Base-by-base conservation (phyloP, 1,284 basidiomycete species). In the Microbotryomycetes sp. region DNA sequence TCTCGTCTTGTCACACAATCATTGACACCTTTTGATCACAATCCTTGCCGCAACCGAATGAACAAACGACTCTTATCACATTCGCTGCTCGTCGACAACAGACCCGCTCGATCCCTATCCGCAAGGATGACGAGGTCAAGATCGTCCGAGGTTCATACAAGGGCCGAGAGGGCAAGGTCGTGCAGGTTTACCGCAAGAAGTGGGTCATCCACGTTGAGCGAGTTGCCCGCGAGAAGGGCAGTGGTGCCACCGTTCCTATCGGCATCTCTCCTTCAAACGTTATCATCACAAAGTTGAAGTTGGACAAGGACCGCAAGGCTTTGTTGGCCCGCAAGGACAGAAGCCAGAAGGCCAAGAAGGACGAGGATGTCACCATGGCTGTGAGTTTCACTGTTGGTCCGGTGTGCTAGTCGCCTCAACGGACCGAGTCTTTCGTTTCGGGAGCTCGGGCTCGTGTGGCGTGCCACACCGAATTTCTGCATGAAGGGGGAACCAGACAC, bases 131-230 rank as follows among this genome's bases (percentile, higher is more conserved):
- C 79, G 94, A 97, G 81, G 96, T 99, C 67, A 82, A 89, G 76
- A 93, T 98, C 74, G 36, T 42, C 71, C 83, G 91, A 72, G 92
- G 92, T 66, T 92, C 93, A 79, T 92, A 93, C 86, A 94, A 93
- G 83, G 92, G 94, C 69, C 86, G 92, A 78, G 96, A 99, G 83
- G 96, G 96, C 76, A 94, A 96, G 81, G 74, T 78, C 60, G 70
- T 71, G 58, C 75, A 77, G 69, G 93, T 97, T 68, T 97, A 97
- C 86, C 89, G 94, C 78, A 97, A 97, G 88, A 97, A 97, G 80
- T 97, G 91, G 89, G 91, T 97, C 63, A 89, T 98, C 79, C 88
- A 97, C 81, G 89, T 99, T 76, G 96, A 98, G 80, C 90, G 93
- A 77, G 92, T 99, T 66, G 87, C 89, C 76, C 86, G 93, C 71